phyloP scores from a whole-genome alignment of 495 filamentous ascomycete species.

The Hypoxylon rickii region DNA sequence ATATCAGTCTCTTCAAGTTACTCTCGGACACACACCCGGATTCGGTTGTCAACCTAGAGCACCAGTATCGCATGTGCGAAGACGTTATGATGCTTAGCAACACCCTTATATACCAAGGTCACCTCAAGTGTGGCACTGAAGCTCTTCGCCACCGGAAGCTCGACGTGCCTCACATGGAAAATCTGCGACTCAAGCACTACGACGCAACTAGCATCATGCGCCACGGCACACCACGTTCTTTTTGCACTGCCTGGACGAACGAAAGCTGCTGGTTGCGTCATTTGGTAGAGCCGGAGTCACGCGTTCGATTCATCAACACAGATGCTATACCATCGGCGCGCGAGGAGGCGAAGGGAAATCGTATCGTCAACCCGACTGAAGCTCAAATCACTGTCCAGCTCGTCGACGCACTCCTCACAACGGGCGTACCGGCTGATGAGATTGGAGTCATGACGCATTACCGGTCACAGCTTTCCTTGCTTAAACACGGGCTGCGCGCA shows the following conservation, averaged over 20 bases:
- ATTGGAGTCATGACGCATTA: constrained; percentile 99
- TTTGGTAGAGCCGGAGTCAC: constrained; percentile 67
- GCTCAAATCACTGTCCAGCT: constrained; percentile 75
- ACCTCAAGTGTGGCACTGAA: constrained; percentile 84
- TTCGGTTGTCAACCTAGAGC: constrained; percentile 86
- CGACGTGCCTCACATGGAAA: constrained; percentile 53
- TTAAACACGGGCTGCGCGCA: constrained; percentile 49
- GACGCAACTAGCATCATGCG: constrained; percentile 45
- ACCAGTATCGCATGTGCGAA: constrained; percentile 97
- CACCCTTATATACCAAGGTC: constrained; percentile 86
- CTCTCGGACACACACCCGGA: constrained; percentile 85
- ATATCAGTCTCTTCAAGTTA: constrained; percentile 90
- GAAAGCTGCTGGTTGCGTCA: constrained; percentile 82
- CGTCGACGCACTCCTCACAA: constrained; percentile 73
- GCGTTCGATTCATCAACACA: constrained; percentile 87
- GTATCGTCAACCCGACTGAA: constrained; percentile 84
- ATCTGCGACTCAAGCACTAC: constrained; percentile 61
- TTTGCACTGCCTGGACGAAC: constrained; percentile 57
- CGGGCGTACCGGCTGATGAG: constrained; percentile 72
- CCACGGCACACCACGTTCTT: constrained; percentile 38
- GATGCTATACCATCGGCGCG: constrained; percentile 68
- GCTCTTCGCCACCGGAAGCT: constrained; percentile 71
- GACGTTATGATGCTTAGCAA: constrained; percentile 96
- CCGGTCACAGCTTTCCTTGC: constrained; percentile 76
- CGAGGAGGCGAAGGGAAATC: constrained; percentile 75